These are phyloP conservation scores for Yamadazyma sp. DNA, from an alignment of 1,139 yeast species.

Conservation along the genomic window DNA sequence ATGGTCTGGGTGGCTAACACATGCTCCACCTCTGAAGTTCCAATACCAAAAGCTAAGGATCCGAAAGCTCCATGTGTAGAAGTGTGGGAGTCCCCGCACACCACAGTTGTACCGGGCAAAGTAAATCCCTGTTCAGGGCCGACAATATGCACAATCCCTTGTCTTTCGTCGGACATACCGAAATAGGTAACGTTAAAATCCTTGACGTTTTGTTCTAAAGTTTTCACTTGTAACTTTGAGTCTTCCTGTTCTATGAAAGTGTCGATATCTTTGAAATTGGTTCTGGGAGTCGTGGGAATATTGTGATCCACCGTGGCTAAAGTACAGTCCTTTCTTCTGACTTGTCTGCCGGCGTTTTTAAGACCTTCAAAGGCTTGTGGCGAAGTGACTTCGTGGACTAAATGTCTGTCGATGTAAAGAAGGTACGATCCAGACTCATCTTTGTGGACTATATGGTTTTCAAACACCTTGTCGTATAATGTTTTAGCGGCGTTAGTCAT, in stretches of 20 bases:
- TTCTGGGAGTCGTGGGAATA: slow-evolving; percentile 88
- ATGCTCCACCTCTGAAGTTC: slow-evolving; percentile 98
- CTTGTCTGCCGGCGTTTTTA: slow-evolving; percentile 78
- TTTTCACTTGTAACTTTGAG: slow-evolving; percentile 86
- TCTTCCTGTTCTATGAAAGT: slow-evolving; percentile 90
- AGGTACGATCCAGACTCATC: slow-evolving; percentile 86
- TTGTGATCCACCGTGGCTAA: slow-evolving; percentile 97
- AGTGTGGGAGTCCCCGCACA: slow-evolving; percentile 98
- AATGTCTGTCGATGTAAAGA: slow-evolving; percentile 90
- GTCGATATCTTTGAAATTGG: slow-evolving; percentile 66
- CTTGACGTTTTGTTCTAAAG: slow-evolving; percentile 89
- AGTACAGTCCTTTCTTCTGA: slow-evolving; percentile 92
- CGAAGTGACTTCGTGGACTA: slow-evolving; percentile 96
- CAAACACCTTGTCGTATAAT: slow-evolving; percentile 92
- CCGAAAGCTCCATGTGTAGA: slow-evolving; percentile 99
- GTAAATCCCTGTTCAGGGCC: slow-evolving; percentile 99
- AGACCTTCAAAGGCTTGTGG: slow-evolving; percentile 99
- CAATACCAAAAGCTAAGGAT: slow-evolving; percentile 96
- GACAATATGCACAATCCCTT: slow-evolving; percentile 96
- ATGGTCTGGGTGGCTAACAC: slow-evolving; percentile 96
- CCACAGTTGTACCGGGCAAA: slow-evolving; percentile 96
- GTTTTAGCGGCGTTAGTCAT: slow-evolving; percentile 53
- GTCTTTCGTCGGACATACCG: slow-evolving; percentile 92
- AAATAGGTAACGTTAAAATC: slow-evolving; percentile 87
- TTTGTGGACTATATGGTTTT: slow-evolving; percentile 87